phyloP scores from a whole-genome alignment of 2,329 filamentous ascomycete genomes.

The Nigrospora sphaerica region DNA sequence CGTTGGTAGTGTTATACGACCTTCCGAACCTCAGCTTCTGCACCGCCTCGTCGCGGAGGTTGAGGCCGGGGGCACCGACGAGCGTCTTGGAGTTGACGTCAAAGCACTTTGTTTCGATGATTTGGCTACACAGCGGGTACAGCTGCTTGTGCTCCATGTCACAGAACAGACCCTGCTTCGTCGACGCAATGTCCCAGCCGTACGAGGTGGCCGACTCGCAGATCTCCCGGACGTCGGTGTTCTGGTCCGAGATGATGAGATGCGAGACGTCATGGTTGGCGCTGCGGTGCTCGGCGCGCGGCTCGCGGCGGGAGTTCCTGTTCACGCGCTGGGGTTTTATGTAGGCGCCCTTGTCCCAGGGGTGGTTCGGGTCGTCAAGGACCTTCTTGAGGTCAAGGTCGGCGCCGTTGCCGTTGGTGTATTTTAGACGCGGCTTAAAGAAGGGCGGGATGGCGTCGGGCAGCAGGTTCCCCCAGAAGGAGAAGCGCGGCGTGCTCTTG shows the following conservation, averaged over 20 bases:
- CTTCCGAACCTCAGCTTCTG: too few species aligned
- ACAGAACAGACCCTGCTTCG: not conserved
- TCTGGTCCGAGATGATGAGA: slow-evolving; percentile 1
- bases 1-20: too few species aligned
- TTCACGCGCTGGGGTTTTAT: slow-evolving; percentile 3
- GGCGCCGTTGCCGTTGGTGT: slow-evolving; percentile 19
- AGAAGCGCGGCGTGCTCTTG: slow-evolving; percentile 12
- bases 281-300: not conserved
- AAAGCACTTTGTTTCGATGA: too few species aligned
- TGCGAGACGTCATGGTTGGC: not conserved
- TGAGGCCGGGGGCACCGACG: too few species aligned
- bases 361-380: not conserved
- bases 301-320: not conserved
- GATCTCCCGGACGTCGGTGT: not conserved
- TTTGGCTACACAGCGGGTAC: not conserved
- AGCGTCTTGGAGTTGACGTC: too few species aligned
- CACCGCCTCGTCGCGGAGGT: too few species aligned
- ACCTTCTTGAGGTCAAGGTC: not conserved
- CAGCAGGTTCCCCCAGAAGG: slow-evolving; percentile 9
- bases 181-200: slow-evolving; percentile 1
- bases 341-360: slow-evolving; percentile 2
- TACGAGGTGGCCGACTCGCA: slow-evolving; percentile 1
- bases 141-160: not conserved
- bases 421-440: slow-evolving; percentile 17
- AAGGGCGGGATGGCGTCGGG: slow-evolving; percentile 14